Evolutionary conservation across 1,139 yeast species (phyloP), one percentile per base, ranked within the genome.

Genomic region (Geotrichum fermentans): DNA sequence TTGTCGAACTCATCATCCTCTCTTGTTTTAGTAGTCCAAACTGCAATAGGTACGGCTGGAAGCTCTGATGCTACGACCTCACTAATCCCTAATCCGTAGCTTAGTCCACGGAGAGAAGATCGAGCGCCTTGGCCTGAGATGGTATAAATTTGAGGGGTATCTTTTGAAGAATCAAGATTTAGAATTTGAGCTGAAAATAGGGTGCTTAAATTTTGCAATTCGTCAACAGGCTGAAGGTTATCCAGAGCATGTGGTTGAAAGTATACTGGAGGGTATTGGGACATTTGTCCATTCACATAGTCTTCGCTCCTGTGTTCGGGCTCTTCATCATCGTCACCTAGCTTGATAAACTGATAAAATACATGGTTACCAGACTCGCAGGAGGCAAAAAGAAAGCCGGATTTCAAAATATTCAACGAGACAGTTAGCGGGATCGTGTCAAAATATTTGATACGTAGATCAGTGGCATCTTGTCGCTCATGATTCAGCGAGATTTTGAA

Each of bases 371-470:
- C 80, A 52, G 72, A 67, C 52, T 82, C 81, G 8, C 79, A 70
- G 55, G 83, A 82, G 1, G 84, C 84, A 62, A 78, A 85, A 40
- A 92, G 60, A 58, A 80, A 84, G 0, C 97, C 98, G 16, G 84
- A 76, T 56, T 78, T 83, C 55, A 89, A 74, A 44, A 90, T 79
- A 45, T 75, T 71, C 14, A 90, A 59, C 11, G 74, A 65, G 13
- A 73, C 70, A 24, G 84, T 73, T 1, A 74, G 65, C 0, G 89
- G 83, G 21, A 87, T 74, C 0, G 94, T 77, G 62, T 88, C 97
- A 65, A 89, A 90, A 61, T 83, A 88, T 13, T 73, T 69, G n/a
- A 86, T 69, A 17, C 68, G 60, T 24, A 75, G 52, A 2, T 59
- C 59, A 13, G 59, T 58, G 2, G 77, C 72, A 1, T 59, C 52